Conservation (phyloP, 495 filamentous ascomycete species). For the Penicillium salamii region DNA sequence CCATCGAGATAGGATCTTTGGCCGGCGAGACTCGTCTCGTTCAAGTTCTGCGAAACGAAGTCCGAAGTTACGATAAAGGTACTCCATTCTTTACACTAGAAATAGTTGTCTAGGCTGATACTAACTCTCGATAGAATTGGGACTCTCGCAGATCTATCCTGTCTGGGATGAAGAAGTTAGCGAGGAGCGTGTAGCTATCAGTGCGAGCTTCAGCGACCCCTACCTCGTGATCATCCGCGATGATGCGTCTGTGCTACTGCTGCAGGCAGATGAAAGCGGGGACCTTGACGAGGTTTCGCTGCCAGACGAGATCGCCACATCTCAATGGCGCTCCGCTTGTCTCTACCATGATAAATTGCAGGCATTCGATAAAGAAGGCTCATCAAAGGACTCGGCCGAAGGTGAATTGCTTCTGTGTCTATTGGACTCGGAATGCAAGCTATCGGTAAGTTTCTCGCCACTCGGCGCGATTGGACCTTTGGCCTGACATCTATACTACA, state of each 20-base stretch:
- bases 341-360: conserved; percentile 68
- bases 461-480: not conserved
- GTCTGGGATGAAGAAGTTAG: conserved; percentile 85
- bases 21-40: conserved; percentile 72
- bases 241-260: conserved; percentile 71
- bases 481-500: conserved; percentile 11
- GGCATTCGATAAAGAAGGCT: conserved; percentile 45
- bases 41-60: conserved; percentile 78
- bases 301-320: conserved; percentile 48
- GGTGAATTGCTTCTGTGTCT: conserved; percentile 68
- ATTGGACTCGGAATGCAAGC: conserved; percentile 62
- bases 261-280: conserved; percentile 70
- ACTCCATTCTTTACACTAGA: conserved; percentile 28
- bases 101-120: conserved; percentile 6
- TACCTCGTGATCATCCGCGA: conserved; percentile 83
- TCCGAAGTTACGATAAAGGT: conserved; percentile 87
- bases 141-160: conserved; percentile 82
- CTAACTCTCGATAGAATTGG: conserved; percentile 58
- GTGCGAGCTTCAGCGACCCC: conserved; percentile 82
- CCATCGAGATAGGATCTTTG: conserved; percentile 76
- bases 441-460: conserved; percentile 59
- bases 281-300: conserved; percentile 81
- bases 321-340: conserved; percentile 76
- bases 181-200: conserved; percentile 70
- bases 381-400: conserved; percentile 38